Evolutionary conservation across 108 stramenopile genomes (phyloP).

Genomic region (Discostella pseudostelligera): DNA sequence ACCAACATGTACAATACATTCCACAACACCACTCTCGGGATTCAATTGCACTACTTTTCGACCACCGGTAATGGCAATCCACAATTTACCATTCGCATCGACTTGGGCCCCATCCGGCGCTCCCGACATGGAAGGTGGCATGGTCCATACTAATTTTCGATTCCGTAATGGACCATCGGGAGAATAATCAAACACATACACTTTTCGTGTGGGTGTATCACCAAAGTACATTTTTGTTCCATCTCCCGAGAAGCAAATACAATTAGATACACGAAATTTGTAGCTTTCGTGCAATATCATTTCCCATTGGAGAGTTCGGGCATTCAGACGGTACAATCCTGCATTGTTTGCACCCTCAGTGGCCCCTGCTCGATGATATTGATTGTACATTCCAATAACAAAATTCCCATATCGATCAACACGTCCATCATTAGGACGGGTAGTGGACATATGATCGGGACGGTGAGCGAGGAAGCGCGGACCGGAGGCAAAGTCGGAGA

Average conservation of each 20-base stretch:
- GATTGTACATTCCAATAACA: slow-evolving; percentile 76
- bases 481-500: slow-evolving; percentile 46
- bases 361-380: slow-evolving; percentile 64
- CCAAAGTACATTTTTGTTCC: slow-evolving; percentile 61
- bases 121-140: slow-evolving; percentile 51
- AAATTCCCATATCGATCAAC: slow-evolving; percentile 66
- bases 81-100: slow-evolving; percentile 59
- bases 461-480: slow-evolving; percentile 48
- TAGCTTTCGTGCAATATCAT: slow-evolving; percentile 49
- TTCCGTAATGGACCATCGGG: slow-evolving; percentile 34
- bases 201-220: slow-evolving; percentile 65
- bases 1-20: slow-evolving; percentile 53
- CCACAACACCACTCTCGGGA: slow-evolving; percentile 43
- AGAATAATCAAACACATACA: slow-evolving; percentile 71
- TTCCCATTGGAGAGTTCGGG: slow-evolving; percentile 31
- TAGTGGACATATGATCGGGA: slow-evolving; percentile 48
- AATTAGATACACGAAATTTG: slow-evolving; percentile 62
- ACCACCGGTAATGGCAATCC: slow-evolving; percentile 67
- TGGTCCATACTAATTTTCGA: slow-evolving; percentile 55
- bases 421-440: slow-evolving; percentile 75
- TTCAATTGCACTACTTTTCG: slow-evolving; percentile 54
- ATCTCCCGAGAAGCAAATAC: slow-evolving; percentile 63
- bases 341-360: slow-evolving; percentile 58
- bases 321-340: slow-evolving; percentile 52
- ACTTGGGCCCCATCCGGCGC: slow-evolving; percentile 71